Base-by-base conservation (phyloP, 2,329 filamentous ascomycete species). In the Exophiala phaeomuriformis region DNA sequence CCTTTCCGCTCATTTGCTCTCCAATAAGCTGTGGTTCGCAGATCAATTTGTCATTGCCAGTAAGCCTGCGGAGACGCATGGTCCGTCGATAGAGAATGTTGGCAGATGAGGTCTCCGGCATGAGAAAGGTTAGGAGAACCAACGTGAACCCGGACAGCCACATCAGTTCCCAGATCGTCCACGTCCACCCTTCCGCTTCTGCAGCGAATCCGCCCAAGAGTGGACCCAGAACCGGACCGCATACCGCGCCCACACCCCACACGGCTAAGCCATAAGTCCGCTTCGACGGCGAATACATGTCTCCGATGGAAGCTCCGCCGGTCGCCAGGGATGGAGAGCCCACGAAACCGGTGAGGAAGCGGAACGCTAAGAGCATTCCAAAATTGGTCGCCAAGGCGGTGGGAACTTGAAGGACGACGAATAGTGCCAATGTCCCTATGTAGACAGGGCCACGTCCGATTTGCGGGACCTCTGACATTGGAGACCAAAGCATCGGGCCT, bases 281-380 rank as follows among this genome's bases (percentile, higher is more conserved):
- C 37, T 69, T 67, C 9, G 60, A 57, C 0, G 70, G 69, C 1
- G 53, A 51, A 63, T 69, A 75, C 31, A 76, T 72, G 50, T 77
- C 74, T 0, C 64, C 66, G 7, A 75, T 65, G 0, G 70, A 71
- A 4, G 74, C 74, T 40, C 68, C 74, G 1, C 73, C 73, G 1
- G 72, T 76, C 0, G 74, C 74, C 0, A 76, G 67, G 0, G 68
- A 67, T 0, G 74, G 73, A 0, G 66, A 69, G 1, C 76, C 75
- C 57, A 77, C 70, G 60, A 79, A 76, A 0, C 77, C 77, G 0
- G 73, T 74, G 0, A 80, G 56, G 60, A 79, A 79, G 4, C 77
- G 72, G 39, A 80, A 73, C 1, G 70, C 74, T 0, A 81, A 65
- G 0, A 82, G 65, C 66, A 77, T 77, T 4, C 72, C 74, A 44